Evolutionary conservation across 2,329 filamentous ascomycete genomes (phyloP).

Genomic region (Pseudogymnoascus sp.): DNA sequence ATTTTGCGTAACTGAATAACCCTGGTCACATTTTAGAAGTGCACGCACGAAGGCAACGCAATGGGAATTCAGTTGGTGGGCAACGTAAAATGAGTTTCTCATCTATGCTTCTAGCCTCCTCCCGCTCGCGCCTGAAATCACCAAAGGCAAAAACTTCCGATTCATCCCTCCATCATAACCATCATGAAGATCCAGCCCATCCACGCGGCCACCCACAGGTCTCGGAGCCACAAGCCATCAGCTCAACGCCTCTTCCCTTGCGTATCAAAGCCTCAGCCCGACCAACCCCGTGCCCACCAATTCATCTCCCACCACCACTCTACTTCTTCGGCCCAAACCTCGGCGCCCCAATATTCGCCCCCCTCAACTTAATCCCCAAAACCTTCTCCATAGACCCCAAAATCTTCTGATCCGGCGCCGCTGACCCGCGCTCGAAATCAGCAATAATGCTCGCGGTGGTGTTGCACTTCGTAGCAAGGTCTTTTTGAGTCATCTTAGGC

Average conservation of each 20-base stretch:
- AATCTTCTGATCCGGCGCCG: slow-evolving; percentile 75
- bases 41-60: neutral
- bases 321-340: slow-evolving; percentile 68
- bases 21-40: neutral
- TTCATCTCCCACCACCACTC: slow-evolving; percentile 11
- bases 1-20: neutral
- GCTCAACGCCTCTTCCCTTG: no score
- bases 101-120: neutral
- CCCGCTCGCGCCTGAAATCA: neutral
- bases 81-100: neutral
- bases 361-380: slow-evolving; percentile 81
- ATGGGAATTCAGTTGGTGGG: neutral
- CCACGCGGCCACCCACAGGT: no score
- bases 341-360: slow-evolving; percentile 76
- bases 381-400: slow-evolving; percentile 71
- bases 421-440: slow-evolving; percentile 77
- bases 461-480: slow-evolving; percentile 80
- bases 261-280: neutral
- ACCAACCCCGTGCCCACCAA: no score
- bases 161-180: neutral
- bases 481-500: slow-evolving; percentile 95
- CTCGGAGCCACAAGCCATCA: no score
- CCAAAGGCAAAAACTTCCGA: neutral
- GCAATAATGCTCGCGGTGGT: slow-evolving; percentile 72
- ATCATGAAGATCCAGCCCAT: neutral